Conservation (phyloP, 2,329 filamentous ascomycete genomes). For the Bipolaris gigantea region DNA sequence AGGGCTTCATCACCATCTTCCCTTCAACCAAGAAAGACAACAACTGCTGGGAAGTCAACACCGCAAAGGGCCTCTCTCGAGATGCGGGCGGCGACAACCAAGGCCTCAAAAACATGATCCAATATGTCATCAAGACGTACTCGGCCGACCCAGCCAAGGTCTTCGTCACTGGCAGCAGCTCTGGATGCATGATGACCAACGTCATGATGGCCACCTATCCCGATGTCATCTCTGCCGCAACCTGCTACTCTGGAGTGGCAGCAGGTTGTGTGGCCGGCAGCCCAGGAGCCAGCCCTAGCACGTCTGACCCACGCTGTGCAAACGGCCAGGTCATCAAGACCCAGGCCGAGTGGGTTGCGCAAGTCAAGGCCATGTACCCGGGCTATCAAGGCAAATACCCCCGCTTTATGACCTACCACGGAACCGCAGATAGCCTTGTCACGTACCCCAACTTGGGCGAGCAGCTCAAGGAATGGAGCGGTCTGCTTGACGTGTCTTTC, state of each 20-base stretch:
- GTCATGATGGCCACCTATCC: constrained; percentile 36
- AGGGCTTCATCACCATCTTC: constrained; percentile 64
- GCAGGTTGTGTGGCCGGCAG: constrained; percentile 45
- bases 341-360: constrained; percentile 34
- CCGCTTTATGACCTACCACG: constrained; percentile 44
- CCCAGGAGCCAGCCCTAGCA: constrained; percentile 39
- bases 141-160: constrained; percentile 55
- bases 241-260: constrained; percentile 33
- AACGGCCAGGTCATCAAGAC: constrained; percentile 23
- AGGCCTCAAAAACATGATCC: constrained; percentile 62
- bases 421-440: constrained; percentile 40
- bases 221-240: constrained; percentile 30
- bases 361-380: constrained; percentile 42
- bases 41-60: constrained; percentile 63
- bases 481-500: constrained; percentile 23
- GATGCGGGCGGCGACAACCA: constrained; percentile 59
- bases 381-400: constrained; percentile 43
- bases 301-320: constrained; percentile 26
- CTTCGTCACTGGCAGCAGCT: constrained; percentile 32
- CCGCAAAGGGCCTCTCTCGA: constrained; percentile 56
- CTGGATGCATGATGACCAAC: constrained; percentile 41
- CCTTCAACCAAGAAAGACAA: constrained; percentile 54
- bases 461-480: constrained; percentile 36
- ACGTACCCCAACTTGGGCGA: constrained; percentile 30
- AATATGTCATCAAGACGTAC: constrained; percentile 56